Conservation (phyloP, 805 yeast species). For the Zygosaccharomyces bailii region DNA sequence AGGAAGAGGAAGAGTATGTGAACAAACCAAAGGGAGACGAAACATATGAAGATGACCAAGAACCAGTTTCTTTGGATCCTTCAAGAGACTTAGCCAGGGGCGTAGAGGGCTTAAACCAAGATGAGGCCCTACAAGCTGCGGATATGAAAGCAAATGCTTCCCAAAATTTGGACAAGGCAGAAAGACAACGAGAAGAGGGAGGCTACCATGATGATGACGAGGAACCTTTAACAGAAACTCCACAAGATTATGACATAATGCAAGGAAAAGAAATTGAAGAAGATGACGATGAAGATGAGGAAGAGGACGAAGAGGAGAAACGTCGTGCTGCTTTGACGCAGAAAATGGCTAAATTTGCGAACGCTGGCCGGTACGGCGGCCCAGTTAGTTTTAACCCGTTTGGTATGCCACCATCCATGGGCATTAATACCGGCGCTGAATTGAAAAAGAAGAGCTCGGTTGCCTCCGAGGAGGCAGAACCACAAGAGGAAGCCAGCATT, state of each 20-base stretch:
- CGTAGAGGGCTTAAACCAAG: background rate
- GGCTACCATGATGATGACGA: conserved; percentile 15
- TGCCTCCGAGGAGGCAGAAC: conserved; percentile 21
- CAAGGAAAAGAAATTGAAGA: conserved; percentile 47
- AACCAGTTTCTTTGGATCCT: background rate
- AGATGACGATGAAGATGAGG: conserved; percentile 46
- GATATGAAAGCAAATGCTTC: background rate
- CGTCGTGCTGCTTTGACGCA: conserved; percentile 66
- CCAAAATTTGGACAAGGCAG: conserved; percentile 12
- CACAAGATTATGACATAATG: background rate
- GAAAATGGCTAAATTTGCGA: conserved; percentile 87
- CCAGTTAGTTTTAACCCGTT: conserved; percentile 43
- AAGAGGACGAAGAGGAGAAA: conserved; percentile 72
- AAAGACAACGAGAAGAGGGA: conserved; percentile 14
- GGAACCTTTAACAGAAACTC: conserved; percentile 21
- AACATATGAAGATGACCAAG: background rate
- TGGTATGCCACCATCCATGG: conserved; percentile 31
- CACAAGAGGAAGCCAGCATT: conserved; percentile 16
- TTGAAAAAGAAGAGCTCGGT: conserved; percentile 22
- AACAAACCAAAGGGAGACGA: background rate
- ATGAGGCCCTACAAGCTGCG: background rate
- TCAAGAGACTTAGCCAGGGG: conserved; percentile 5
- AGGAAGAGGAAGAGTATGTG: background rate
- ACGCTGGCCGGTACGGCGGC: conserved; percentile 69
- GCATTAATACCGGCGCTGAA: conserved; percentile 23